Conservation (phyloP, 768 basidiomycete species). For the Lactarius indigo region DNA sequence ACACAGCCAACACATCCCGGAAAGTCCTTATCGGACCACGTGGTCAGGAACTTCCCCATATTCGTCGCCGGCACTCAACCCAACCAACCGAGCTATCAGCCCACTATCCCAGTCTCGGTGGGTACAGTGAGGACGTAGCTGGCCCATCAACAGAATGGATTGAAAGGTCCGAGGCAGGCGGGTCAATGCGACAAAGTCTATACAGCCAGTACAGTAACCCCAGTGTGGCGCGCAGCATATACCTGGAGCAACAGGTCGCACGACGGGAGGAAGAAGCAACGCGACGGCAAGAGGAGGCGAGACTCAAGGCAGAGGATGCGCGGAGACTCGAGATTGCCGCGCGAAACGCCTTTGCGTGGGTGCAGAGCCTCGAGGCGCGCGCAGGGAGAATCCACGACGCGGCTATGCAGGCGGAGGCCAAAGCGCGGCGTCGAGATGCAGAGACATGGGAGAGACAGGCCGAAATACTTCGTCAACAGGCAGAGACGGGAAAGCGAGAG, state of each 20-base stretch:
- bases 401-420: constrained; percentile 10
- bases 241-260: constrained; percentile 14
- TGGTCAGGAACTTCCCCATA: constrained; percentile 1
- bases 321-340: constrained; percentile 16
- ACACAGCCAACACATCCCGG: background rate
- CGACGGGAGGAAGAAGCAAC: constrained; percentile 16
- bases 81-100: background rate
- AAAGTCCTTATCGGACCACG: constrained; percentile 5
- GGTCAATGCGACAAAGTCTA: background rate
- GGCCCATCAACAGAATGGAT: background rate
- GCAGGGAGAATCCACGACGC: constrained; percentile 13
- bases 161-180: constrained; percentile 9
- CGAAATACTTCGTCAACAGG: constrained; percentile 11
- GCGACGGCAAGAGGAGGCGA: constrained; percentile 10
- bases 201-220: constrained; percentile 17
- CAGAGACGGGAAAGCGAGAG: constrained; percentile 10
- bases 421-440: constrained; percentile 6
- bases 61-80: background rate
- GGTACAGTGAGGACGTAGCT: background rate
- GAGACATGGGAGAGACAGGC: constrained; percentile 16
- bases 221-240: constrained; percentile 11
- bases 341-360: constrained; percentile 14
- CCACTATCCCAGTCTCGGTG: background rate
- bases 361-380: constrained; percentile 14
- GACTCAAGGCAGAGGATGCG: constrained; percentile 6